Evolutionary conservation across 2,329 filamentous ascomycete species (phyloP), one percentile per base, ranked within the genome.

Genomic region (Botryotinia narcissicola): DNA sequence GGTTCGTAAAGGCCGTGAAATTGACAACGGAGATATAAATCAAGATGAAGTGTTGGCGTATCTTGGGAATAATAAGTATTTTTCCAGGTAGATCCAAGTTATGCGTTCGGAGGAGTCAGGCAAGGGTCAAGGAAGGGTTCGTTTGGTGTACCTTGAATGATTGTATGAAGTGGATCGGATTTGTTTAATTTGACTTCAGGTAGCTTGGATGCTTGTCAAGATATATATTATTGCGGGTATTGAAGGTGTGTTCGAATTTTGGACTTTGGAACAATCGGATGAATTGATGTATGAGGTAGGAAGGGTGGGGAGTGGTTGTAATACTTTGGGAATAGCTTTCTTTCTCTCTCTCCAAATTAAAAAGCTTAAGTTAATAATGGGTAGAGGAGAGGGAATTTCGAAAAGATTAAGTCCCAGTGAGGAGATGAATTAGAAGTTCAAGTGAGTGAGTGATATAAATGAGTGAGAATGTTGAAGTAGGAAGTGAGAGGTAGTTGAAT

Each of bases 161-260:
- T 22, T 37, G 29, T 46, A 37, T 63, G 40, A 40, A 48, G 54
- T 44, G 59, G 64, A 68, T 68, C 48, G 64, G 40, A 42, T 57
- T 66, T 68, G 64, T 68, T 68, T 57, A 68, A 68, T 68, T 68
- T 68, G 64, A 68, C 46, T 68, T 68, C 64, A 54, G 48, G 25
- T 57, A 68, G 64, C 20, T 68, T 37, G 54, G 25, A 57, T 68
- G 64, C 64, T 40, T 68, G 48, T 68, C 64, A 40, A 51, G 48
- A 68, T 32, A 29, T n/a, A 29, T 54, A 29, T 54, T 54, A 68
- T 57, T 68, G 64, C 64, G 64, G 35, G 64, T 68, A 57, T 68
- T 57, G 18, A 14, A 54, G 29, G 22, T 12, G 32, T 25, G 44
- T 40, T 68, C n/a, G 48, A 51, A 51, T 51, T 51, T 51, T 51